Base-by-base conservation (phyloP, 2,329 filamentous ascomycete species). In the Paradendryphiella salina region DNA sequence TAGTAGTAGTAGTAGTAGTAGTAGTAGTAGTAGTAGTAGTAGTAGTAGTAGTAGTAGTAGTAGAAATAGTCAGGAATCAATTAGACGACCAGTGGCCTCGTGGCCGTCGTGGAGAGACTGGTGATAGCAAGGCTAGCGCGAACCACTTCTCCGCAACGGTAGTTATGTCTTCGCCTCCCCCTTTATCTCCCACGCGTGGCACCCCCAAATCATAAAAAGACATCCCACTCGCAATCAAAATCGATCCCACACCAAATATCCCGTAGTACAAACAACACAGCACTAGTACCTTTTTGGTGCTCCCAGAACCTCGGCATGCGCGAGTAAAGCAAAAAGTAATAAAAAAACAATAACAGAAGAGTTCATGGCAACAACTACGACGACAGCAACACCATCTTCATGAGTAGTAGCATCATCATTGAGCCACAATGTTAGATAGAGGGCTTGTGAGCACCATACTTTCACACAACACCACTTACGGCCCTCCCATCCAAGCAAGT, bases 161-260 rank as follows among this genome's bases (percentile, higher is more conserved):
- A 26, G 23, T 7, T 26, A 26, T 9, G 13, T 38, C 34, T 36
- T 46, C 29, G 20, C 29, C 41, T 29, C 36, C 43, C 47, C 34
- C 44, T 32, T 52, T 48, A 48, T 52, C 29, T 52, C 44, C 45
- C 37, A 31, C 49, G 29, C 38, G 17, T 42, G 17, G 31, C 32
- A n/a, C n/a, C 17, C 39, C 28, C 31, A 42, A 42, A 28, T 33
- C 39, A 11, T 9, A 17, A 23, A 28, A 37, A 37, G 36, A 5
- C 33, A 48, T 48, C 36, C 38, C 49, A 46, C 37, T 43, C 33
- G 37, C 32, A 37, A 43, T 34, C 31, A 20, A 32, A 32, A 21
- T 14, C 35, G 39, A 26, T 33, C 20, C 35, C 36, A 51, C 26
- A 31, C 28, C 20, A 40, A 26, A n/a, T 26, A 9, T 9, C 34